Percentiles rank a stretch among this genome's conserved stretches.
Conservation (phyloP, 192 early-diverging fungal genomes). For the Linderina pennispora region DNA sequence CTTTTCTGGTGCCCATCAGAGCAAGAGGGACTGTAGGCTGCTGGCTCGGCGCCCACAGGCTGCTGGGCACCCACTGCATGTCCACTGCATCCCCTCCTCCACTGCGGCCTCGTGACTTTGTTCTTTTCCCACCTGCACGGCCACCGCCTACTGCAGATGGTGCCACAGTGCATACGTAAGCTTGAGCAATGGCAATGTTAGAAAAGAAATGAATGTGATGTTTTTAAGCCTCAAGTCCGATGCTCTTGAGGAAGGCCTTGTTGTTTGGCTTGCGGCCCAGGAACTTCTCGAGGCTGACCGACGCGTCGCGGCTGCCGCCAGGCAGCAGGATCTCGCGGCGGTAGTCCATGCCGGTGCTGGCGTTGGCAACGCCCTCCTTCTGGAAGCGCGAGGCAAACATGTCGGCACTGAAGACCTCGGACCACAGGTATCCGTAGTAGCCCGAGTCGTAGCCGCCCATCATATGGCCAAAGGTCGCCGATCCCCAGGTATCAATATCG, state of each 20-base stretch:
- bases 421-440: conserved; percentile 77
- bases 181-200: too few species aligned
- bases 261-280: conserved; percentile 75
- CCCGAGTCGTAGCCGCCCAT: conserved; percentile 70
- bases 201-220: too few species aligned
- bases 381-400: conserved; percentile 71
- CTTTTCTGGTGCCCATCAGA: too few species aligned
- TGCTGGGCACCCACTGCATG: too few species aligned
- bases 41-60: too few species aligned
- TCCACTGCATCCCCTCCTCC: too few species aligned
- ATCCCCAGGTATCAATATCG: conserved; percentile 45
- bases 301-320: conserved; percentile 67
- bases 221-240: too few species aligned
- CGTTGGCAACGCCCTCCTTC: conserved; percentile 54
- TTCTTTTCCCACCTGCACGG: too few species aligned
- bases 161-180: too few species aligned
- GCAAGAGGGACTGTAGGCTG: too few species aligned
- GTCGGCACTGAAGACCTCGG: conserved; percentile 74
- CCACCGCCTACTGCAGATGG: too few species aligned
- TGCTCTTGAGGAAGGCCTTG: conserved; percentile 73
- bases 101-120: too few species aligned
- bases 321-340: conserved; percentile 60
- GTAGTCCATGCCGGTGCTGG: conserved; percentile 55
- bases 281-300: conserved; percentile 64
- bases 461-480: conserved; percentile 59